Evolutionary conservation across 805 yeast species (phyloP).

Genomic region (Yamadazyma insecticola): DNA sequence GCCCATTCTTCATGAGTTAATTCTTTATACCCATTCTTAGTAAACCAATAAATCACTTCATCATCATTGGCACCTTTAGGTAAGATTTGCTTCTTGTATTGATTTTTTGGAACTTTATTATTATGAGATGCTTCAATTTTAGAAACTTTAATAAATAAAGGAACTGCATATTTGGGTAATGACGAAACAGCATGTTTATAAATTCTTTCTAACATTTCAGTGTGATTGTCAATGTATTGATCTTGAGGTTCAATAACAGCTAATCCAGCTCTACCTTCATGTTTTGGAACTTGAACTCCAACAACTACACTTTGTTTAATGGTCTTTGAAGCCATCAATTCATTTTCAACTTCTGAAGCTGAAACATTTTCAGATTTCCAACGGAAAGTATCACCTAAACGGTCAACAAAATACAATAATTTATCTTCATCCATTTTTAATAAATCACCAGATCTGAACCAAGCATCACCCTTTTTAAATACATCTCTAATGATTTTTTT

Average conservation of each 20-base stretch:
- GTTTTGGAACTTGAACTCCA: slow-evolving; percentile 77
- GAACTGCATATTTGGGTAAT: slow-evolving; percentile 83
- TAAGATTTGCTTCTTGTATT: slow-evolving; percentile 60
- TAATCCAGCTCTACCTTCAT: slow-evolving; percentile 94
- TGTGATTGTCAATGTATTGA: slow-evolving; percentile 20
- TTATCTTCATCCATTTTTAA: slow-evolving; percentile 65
- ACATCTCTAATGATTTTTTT: slow-evolving; percentile 73
- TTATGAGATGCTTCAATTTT: slow-evolving; percentile 68
- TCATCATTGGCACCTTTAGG: slow-evolving; percentile 61
- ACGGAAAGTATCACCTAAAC: slow-evolving; percentile 92
- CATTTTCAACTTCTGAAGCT: slow-evolving; percentile 88
- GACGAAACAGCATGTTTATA: slow-evolving; percentile 27
- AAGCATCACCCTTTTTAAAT: slow-evolving; percentile 82
- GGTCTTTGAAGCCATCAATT: slow-evolving; percentile 44
- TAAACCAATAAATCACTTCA: slow-evolving; percentile 70
- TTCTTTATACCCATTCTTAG: slow-evolving; percentile 48
- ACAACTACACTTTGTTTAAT: slow-evolving; percentile 77
- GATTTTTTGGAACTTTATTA: slow-evolving; percentile 73
- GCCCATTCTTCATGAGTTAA: slow-evolving; percentile 59
- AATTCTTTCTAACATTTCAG: slow-evolving; percentile 25
- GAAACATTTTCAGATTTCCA: slow-evolving; percentile 97
- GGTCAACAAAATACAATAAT: slow-evolving; percentile 77
- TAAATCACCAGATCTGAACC: slow-evolving; percentile 86
- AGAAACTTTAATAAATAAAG: slow-evolving; percentile 67
- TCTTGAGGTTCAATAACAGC: slow-evolving; percentile 63